phyloP scores from a whole-genome alignment of 768 basidiomycete species.

The Pisolithus sp. region DNA sequence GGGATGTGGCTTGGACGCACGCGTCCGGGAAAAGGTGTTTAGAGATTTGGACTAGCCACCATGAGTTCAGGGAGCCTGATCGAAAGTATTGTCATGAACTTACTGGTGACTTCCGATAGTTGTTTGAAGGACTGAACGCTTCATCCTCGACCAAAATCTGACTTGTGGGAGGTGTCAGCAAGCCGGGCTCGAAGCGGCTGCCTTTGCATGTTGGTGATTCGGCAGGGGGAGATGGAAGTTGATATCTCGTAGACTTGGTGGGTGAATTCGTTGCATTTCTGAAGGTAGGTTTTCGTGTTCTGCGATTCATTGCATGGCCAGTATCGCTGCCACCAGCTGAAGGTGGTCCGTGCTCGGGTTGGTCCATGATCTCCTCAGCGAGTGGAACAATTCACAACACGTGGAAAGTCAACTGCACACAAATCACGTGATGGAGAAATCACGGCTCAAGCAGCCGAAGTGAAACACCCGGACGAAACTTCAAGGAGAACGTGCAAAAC shows the following conservation, averaged over 20 bases:
- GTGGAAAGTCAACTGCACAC: too few relatives aligned
- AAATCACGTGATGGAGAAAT: too few relatives aligned
- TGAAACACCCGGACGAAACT: too few relatives aligned
- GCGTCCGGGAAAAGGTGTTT: background rate
- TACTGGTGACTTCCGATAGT: background rate
- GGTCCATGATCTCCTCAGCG: background rate
- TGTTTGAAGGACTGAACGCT: slow-evolving; percentile 16
- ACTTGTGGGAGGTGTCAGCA: slow-evolving; percentile 21
- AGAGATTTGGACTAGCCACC: background rate
- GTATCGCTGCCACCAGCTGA: background rate
- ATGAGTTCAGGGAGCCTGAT: background rate
- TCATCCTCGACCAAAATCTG: slow-evolving; percentile 14
- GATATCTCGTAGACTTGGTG: background rate
- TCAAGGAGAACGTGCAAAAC: too few relatives aligned
- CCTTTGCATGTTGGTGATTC: background rate
- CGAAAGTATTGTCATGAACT: background rate
- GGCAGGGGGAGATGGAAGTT: background rate
- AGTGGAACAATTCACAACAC: too few relatives aligned
- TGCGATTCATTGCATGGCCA: background rate
- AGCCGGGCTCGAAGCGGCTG: slow-evolving; percentile 10
- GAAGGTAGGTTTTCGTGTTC: background rate
- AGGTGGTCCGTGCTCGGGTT: background rate
- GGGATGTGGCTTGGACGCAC: background rate
- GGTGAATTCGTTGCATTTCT: slow-evolving; percentile 1
- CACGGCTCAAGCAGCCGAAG: too few relatives aligned